Conservation (phyloP, 2,329 filamentous ascomycete genomes). For the Diaporthe amygdali region DNA sequence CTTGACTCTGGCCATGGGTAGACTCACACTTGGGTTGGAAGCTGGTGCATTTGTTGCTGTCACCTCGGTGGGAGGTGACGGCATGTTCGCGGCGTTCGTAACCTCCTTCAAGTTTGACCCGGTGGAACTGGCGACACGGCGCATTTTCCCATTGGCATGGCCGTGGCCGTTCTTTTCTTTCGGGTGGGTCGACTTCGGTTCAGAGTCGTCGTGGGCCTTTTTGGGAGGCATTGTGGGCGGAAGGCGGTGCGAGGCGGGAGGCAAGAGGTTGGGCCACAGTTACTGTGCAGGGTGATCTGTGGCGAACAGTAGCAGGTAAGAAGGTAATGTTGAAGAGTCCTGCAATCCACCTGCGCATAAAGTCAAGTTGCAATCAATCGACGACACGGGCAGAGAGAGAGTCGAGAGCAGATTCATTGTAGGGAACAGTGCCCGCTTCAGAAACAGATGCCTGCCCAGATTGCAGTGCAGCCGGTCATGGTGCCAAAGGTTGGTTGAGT, state of each 20-base stretch:
- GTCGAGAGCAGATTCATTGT: constrained; percentile 1
- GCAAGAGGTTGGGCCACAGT: background rate
- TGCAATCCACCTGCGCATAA: background rate
- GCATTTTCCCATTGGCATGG: constrained; percentile 58
- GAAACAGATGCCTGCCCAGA: background rate
- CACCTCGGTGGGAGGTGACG: constrained; percentile 33
- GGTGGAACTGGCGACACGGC: constrained; percentile 58
- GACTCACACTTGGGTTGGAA: constrained; percentile 23
- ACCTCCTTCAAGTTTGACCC: constrained; percentile 53
- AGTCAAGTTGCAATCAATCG: background rate
- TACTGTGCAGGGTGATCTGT: no score
- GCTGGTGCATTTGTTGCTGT: constrained; percentile 15
- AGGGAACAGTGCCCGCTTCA: background rate
- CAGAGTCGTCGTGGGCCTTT: constrained; percentile 47
- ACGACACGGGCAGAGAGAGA: background rate
- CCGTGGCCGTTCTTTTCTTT: constrained; percentile 51
- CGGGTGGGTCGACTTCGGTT: constrained; percentile 43
- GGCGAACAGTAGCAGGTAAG: background rate
- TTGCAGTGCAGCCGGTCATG: background rate
- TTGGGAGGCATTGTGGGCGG: constrained; percentile 45
- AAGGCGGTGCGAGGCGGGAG: constrained; percentile 6
- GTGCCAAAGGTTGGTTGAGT: background rate
- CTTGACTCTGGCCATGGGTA: background rate
- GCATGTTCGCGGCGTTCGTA: constrained; percentile 40
- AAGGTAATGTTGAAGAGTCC: background rate